Conservation (phyloP, 441 rosid genomes). For the Theobroma grandiflorum region DNA sequence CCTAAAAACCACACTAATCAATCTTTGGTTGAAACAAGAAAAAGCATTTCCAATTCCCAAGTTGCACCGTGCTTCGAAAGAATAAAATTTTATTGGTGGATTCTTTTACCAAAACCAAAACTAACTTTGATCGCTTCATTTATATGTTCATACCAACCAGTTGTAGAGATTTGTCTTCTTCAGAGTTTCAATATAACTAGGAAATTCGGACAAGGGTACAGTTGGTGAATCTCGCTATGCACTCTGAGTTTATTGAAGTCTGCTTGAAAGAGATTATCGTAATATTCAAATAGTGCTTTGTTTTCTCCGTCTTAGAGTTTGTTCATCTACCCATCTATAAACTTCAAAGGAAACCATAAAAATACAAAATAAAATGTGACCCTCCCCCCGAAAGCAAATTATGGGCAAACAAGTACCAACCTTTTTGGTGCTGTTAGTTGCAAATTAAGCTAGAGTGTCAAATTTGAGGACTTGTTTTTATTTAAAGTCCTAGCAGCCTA, state of each 20-base stretch:
- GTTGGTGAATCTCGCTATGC: not conserved
- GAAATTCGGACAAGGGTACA: not conserved
- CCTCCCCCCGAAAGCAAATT: not conserved
- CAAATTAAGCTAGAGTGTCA: constrained; percentile 25
- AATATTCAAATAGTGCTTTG: constrained; percentile 35
- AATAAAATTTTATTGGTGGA: constrained; percentile 48
- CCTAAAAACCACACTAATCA: not conserved
- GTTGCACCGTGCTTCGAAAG: constrained; percentile 35
- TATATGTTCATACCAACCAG: constrained; percentile 45
- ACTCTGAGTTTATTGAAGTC: constrained; percentile 14
- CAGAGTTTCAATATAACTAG: constrained; percentile 25
- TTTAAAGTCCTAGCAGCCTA: constrained; percentile 18
- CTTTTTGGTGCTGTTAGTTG: constrained; percentile 39
- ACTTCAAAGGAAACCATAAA: constrained; percentile 3
- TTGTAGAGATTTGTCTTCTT: constrained; percentile 10
- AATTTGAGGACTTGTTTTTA: not conserved
- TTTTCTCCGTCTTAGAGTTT: constrained; percentile 54
- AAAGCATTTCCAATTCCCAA: constrained; percentile 23
- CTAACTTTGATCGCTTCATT: constrained; percentile 33
- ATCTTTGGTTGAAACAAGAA: constrained; percentile 9
- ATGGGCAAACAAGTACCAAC: constrained; percentile 40
- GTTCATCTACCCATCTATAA: constrained; percentile 67
- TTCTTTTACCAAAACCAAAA: constrained; percentile 44
- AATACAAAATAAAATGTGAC: not conserved
- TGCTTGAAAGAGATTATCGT: constrained; percentile 20